A percentile compares a stretch with the other conserved stretches of the same genome.
phyloP scores from a whole-genome alignment of 2,329 filamentous ascomycete genomes.

The Ceratocystis colombiana region DNA sequence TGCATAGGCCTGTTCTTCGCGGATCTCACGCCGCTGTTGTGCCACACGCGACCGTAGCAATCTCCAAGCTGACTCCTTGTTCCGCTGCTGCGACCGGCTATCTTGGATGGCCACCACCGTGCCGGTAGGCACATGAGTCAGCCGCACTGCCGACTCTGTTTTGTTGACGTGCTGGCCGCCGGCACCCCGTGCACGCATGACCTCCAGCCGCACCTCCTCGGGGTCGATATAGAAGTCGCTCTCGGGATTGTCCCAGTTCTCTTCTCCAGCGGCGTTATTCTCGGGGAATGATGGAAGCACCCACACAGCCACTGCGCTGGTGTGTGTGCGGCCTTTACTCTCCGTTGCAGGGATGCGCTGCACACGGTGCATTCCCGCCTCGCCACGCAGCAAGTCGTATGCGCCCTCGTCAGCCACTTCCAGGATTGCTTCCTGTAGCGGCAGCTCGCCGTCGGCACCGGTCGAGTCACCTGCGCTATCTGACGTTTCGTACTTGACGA shows the following conservation, averaged over 20 bases:
- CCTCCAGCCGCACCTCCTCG: conserved; percentile 70
- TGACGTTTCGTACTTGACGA: conserved; percentile 71
- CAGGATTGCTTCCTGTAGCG: conserved; percentile 77
- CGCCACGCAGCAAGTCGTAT: conserved; percentile 71
- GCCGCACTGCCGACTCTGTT: conserved; percentile 86
- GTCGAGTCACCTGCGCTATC: conserved; percentile 49
- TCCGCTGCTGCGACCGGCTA: conserved; percentile 77
- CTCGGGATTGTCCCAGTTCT: conserved; percentile 68
- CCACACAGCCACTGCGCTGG: conserved; percentile 83
- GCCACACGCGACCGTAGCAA: conserved; percentile 74
- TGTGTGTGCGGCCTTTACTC: conserved; percentile 82
- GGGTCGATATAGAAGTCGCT: conserved; percentile 88
- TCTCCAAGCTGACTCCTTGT: conserved; percentile 79
- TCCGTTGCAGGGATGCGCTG: conserved; percentile 90
- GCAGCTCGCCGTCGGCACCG: conserved; percentile 50
- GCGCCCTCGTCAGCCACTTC: conserved; percentile 68
- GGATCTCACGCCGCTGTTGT: conserved; percentile 65
- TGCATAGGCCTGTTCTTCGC: conserved; percentile 67
- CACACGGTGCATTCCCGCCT: conserved; percentile 90
- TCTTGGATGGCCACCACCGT: conserved; percentile 89
- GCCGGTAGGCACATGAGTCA: conserved; percentile 82
- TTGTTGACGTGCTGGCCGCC: conserved; percentile 98
- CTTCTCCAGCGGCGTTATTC: conserved; percentile 37
- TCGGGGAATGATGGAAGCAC: conserved; percentile 76
- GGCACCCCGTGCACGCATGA: conserved; percentile 84